Evolutionary conservation across 2,329 filamentous ascomycete species (phyloP), one percentile per base, ranked within the genome.

Genomic region (Allantophomopsis lycopodina): DNA sequence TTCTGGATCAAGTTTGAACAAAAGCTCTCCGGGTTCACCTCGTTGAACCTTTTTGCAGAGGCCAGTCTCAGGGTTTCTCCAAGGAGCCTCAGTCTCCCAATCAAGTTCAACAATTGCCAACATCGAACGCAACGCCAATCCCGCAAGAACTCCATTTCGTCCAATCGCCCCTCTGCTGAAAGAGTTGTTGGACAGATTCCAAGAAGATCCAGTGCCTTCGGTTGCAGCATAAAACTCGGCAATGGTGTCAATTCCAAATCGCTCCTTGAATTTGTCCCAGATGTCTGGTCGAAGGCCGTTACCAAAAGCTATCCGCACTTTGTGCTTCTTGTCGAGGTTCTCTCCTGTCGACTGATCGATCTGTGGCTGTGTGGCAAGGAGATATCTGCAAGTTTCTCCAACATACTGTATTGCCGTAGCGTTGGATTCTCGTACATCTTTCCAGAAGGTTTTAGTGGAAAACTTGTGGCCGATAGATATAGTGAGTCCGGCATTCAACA

Each of bases 211-310:
- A 1, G 74, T 70, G 3, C 79, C 82, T 57, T 89, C 83, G 0
- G 83, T 87, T 1, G 82, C 71, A 11, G 79, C 80, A 57, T 91
- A 94, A 58, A 93, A 88, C 53, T 93, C 85, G 44, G 73, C 78
- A 42, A 89, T 74, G 2, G 71, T 71, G 23, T 76, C 71, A 42
- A 94, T 73, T 16, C 73, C 78, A 52, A 91, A 94, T 14, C 87
- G 79, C 18, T 82, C 70, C 56, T 87, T 86, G 65, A 94, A 91
- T 7, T 63, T 66, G 45, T 83, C 76, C 87, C 87, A 94, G 28
- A 93, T 75, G 51, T 94, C 86, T 0, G 86, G 85, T 0, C 87
- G 73, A 15, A 94, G 65, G 2, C 87, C 87, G 53, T 94, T 94
- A 15, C 87, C 87, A 47, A 89, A 83, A 0, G 84, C 85, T 3